phyloP scores from a whole-genome alignment of 2,329 filamentous ascomycete genomes.

The Aspergillus tanneri region DNA sequence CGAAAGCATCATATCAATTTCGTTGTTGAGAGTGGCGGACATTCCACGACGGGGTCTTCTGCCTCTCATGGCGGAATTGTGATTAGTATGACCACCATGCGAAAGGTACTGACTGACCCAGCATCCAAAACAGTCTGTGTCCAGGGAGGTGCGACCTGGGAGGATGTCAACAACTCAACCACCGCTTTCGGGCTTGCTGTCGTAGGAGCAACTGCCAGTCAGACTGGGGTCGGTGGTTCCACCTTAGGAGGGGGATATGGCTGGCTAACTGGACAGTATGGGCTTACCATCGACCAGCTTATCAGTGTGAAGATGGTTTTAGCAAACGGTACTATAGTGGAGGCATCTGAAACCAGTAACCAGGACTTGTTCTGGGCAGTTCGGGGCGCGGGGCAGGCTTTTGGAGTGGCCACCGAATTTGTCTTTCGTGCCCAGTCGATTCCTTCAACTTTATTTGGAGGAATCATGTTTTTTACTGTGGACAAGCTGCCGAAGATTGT shows the following conservation, averaged over 20 bases:
- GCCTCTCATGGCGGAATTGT: constrained; percentile 55
- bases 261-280: constrained; percentile 52
- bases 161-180: constrained; percentile 54
- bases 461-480: not conserved
- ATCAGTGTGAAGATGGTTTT: constrained; percentile 37
- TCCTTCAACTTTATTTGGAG: not conserved
- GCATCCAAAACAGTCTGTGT: constrained; percentile 48
- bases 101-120: constrained; percentile 50
- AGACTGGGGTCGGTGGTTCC: constrained; percentile 61
- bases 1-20: constrained; percentile 48
- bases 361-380: constrained; percentile 50
- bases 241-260: constrained; percentile 58
- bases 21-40: constrained; percentile 57
- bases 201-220: constrained; percentile 59
- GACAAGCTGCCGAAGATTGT: constrained; percentile 3
- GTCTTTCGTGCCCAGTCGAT: constrained; percentile 19
- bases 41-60: constrained; percentile 54
- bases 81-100: constrained; percentile 56
- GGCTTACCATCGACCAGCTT: constrained; percentile 53
- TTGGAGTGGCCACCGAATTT: constrained; percentile 47
- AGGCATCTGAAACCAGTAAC: constrained; percentile 43
- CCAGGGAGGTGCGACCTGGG: constrained; percentile 55
- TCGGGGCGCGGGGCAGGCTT: constrained; percentile 42
- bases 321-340: constrained; percentile 36
- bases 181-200: constrained; percentile 55